phyloP scores from a whole-genome alignment of 148 eudicot species.

The Dianthus caryophyllus region DNA sequence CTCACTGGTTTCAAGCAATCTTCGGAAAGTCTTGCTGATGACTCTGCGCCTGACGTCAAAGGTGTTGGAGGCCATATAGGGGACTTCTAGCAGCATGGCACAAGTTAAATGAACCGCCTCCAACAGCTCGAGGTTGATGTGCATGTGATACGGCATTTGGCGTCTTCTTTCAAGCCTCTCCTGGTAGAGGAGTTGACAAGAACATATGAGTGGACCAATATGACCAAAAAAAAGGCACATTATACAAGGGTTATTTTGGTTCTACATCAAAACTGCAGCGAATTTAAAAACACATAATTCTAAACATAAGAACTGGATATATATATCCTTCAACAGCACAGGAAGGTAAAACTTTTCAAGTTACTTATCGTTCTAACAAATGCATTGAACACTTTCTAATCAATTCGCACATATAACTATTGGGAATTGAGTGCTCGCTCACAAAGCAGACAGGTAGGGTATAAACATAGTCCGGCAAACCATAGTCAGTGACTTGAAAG shows the following conservation, averaged over 20 bases:
- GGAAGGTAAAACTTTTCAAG: neutral
- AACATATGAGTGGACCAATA: too few species aligned
- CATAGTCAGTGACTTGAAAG: too few species aligned
- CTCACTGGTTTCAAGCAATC: slow-evolving; percentile 61
- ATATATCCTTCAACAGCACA: neutral
- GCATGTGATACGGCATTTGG: slow-evolving; percentile 98
- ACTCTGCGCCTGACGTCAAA: slow-evolving; percentile 63
- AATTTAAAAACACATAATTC: neutral
- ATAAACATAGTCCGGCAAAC: too few species aligned
- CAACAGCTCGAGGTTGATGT: slow-evolving; percentile 81
- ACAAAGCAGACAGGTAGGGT: neutral
- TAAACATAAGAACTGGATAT: neutral
- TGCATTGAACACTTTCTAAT: neutral
- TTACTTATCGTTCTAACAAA: neutral
- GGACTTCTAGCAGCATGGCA: slow-evolving; percentile 91
- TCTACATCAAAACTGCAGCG: neutral
- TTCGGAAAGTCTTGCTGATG: slow-evolving; percentile 72
- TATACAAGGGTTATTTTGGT: neutral
- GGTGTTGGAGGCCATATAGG: slow-evolving; percentile 83
- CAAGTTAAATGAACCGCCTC: slow-evolving; percentile 84
- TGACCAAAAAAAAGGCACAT: neutral
- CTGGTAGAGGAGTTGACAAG: slow-evolving; percentile 28
- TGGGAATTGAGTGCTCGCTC: neutral
- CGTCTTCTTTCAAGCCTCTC: slow-evolving; percentile 77
- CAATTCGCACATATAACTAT: too few species aligned